phyloP scores from a whole-genome alignment of 805 yeast species.

The Zygosaccharomyces pseudorouxii region DNA sequence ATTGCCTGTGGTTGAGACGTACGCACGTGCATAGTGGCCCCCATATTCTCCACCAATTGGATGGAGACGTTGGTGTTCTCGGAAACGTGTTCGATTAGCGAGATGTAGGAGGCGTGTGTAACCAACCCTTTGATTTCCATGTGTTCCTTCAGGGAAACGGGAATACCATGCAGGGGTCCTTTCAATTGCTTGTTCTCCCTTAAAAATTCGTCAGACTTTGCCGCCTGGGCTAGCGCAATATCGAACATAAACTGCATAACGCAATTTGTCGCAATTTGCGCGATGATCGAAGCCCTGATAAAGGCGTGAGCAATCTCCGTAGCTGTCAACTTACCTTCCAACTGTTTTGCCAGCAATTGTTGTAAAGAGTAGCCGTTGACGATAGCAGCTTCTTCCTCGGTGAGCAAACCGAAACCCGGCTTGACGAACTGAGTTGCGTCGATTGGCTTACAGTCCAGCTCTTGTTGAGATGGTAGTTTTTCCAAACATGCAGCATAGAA shows the following conservation, averaged over 20 bases:
- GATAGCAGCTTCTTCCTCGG: constrained; percentile 37
- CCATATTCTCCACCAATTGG: constrained; percentile 45
- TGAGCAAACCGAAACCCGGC: constrained; percentile 21
- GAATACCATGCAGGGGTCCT: constrained; percentile 69
- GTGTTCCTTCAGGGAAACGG: constrained; percentile 65
- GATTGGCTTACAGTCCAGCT: constrained; percentile 23
- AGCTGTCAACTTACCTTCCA: constrained; percentile 45
- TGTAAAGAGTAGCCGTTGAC: constrained; percentile 42
- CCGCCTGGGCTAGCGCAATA: constrained; percentile 56
- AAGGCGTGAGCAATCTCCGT: constrained; percentile 55
- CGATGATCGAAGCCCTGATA: constrained; percentile 59
- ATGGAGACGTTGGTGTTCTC: constrained; percentile 44
- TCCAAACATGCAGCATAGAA: constrained; percentile 19
- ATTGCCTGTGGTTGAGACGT: constrained; percentile 66
- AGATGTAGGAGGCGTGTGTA: constrained; percentile 59
- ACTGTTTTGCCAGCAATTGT: constrained; percentile 41
- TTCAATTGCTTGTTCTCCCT: constrained; percentile 46
- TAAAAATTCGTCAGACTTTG: constrained; percentile 51
- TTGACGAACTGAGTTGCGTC: constrained; percentile 19
- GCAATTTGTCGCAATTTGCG: constrained; percentile 59
- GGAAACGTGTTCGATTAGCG: constrained; percentile 45
- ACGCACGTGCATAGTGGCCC: constrained; percentile 60
- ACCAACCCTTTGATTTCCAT: constrained; percentile 48
- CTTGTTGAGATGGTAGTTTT: constrained; percentile 19
- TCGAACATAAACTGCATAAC: constrained; percentile 58